Evolutionary conservation across 331 rosid species (phyloP).

Genomic region (Rhamnella rubrinervis): DNA sequence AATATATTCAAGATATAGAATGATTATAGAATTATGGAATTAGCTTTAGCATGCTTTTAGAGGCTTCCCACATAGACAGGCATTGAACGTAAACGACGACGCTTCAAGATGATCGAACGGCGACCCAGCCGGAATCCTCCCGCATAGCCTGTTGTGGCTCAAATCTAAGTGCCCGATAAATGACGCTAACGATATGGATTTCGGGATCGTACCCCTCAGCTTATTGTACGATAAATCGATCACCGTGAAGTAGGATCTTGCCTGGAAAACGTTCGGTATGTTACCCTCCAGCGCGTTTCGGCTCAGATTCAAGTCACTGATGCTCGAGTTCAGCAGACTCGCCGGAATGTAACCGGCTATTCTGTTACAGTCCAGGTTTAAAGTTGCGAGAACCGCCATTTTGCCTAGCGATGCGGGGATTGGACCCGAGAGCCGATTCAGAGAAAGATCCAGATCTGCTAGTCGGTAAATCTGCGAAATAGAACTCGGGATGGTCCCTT

Average conservation of each 20-base stretch:
- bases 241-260: conserved; percentile 68
- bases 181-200: conserved; percentile 51
- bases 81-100: conserved; percentile 71
- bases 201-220: conserved; percentile 61
- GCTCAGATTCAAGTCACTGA: conserved; percentile 75
- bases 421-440: conserved; percentile 55
- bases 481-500: conserved; percentile 59
- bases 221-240: conserved; percentile 68
- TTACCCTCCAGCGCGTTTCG: conserved; percentile 46
- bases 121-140: conserved; percentile 67
- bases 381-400: conserved; percentile 75
- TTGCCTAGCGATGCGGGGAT: conserved; percentile 64
- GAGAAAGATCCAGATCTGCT: conserved; percentile 81
- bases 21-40: no score
- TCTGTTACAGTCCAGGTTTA: conserved; percentile 68
- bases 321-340: conserved; percentile 51
- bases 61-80: conserved; percentile 91
- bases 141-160: conserved; percentile 91
- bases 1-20: no score
- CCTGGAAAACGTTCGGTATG: conserved; percentile 59
- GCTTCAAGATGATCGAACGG: conserved; percentile 94
- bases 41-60: conserved; percentile 52
- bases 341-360: conserved; percentile 55
- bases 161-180: conserved; percentile 87
- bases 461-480: conserved; percentile 69